A percentile compares a stretch with the other conserved stretches of the same genome.
These are phyloP conservation scores for Cyclotella kingstonii DNA, from an alignment of 108 stramenopile species.

Conservation along the genomic window DNA sequence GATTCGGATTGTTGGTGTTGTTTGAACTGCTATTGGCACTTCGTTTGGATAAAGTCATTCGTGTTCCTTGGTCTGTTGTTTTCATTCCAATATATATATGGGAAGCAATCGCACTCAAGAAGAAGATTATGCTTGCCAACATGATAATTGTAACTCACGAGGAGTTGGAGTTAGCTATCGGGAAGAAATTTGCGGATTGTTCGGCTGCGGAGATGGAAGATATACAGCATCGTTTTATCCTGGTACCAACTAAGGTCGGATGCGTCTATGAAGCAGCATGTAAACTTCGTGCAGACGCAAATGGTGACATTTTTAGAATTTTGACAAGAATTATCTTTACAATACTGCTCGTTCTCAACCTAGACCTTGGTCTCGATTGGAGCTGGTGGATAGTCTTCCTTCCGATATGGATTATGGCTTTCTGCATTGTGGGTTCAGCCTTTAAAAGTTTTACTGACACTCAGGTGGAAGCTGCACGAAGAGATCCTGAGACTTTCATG, in stretches of 20 bases:
- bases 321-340: constrained; percentile 60
- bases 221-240: constrained; percentile 63
- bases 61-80: constrained; percentile 54
- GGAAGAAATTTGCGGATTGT: constrained; percentile 72
- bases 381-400: constrained; percentile 88
- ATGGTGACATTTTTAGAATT: constrained; percentile 62
- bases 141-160: constrained; percentile 74
- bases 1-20: constrained; percentile 57
- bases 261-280: constrained; percentile 64
- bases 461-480: constrained; percentile 55
- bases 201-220: constrained; percentile 67
- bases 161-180: constrained; percentile 74
- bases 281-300: constrained; percentile 55
- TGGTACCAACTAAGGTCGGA: constrained; percentile 62
- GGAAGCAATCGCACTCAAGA: constrained; percentile 68
- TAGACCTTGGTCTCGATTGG: constrained; percentile 60
- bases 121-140: constrained; percentile 58
- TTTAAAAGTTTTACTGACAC: constrained; percentile 63
- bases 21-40: constrained; percentile 71
- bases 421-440: constrained; percentile 55
- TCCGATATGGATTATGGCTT: constrained; percentile 66
- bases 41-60: constrained; percentile 55
- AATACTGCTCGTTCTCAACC: constrained; percentile 57
- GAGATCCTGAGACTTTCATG: constrained; percentile 68
- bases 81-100: constrained; percentile 73